Evolutionary conservation across 139 green algal species (phyloP).

Genomic region (Coelastrella sp.): DNA sequence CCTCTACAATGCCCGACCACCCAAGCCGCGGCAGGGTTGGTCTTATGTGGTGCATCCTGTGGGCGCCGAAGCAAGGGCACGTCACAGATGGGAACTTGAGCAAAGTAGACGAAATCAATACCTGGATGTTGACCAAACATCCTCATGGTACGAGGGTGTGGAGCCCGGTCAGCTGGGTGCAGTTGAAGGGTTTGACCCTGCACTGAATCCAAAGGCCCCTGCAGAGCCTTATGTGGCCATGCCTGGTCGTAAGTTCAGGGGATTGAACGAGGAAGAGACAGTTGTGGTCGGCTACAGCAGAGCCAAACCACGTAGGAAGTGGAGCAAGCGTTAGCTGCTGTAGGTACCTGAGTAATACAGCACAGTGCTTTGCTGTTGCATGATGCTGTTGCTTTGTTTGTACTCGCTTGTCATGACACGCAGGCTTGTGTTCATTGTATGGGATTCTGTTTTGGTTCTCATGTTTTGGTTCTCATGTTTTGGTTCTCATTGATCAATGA

Average conservation of each 20-base stretch:
- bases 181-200: constrained; percentile 17
- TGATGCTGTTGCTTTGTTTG: too few relatives aligned
- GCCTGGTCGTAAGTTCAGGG: constrained; percentile 5
- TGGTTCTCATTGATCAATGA: too few relatives aligned
- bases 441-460: too few relatives aligned
- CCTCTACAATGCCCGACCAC: not conserved
- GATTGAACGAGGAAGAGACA: constrained; percentile 39
- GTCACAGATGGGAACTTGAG: not conserved
- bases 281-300: not conserved
- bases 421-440: too few relatives aligned
- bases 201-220: not conserved
- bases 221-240: constrained; percentile 33
- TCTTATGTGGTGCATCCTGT: constrained; percentile 42
- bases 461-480: too few relatives aligned
- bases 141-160: not conserved
- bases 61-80: not conserved
- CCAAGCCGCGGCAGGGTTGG: constrained; percentile 31
- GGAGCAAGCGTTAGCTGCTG: not conserved
- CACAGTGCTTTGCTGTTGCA: not conserved
- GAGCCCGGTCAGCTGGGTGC: not conserved
- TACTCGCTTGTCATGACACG: too few relatives aligned
- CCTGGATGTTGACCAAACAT: not conserved
- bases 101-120: not conserved
- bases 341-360: too few relatives aligned
- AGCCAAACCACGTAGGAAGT: not conserved